Base-by-base conservation (phyloP, 805 yeast genomes). In the Ogataea ganodermae region DNA sequence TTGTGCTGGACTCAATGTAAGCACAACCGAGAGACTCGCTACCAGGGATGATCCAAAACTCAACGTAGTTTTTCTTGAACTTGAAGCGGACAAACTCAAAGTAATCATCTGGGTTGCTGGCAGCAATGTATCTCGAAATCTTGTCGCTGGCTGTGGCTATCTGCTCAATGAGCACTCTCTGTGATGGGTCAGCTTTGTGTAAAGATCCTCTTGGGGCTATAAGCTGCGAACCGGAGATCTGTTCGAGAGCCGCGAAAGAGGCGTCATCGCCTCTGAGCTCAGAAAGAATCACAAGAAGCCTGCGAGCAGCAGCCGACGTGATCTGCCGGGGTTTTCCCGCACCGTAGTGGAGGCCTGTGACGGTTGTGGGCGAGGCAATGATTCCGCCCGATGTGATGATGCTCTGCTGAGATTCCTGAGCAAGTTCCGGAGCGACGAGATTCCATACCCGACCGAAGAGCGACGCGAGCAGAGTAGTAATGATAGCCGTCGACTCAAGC, bases 91-190 rank as follows among this genome's bases (percentile, higher is more conserved):
- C 45, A 57, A 69, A 75, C 8, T 66, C 61, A 22, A 66, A 70
- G 48, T 67, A 75, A 41, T 75, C 79, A 0, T 49, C 44, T 24
- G 78, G 73, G 56, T 80, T 79, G 3, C 83, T 66, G 13, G 82
- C 78, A 1, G 83, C 77, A 7, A 79, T 38, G 57, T 68, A 80
- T 31, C 73, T 62, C 16, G 76, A 53, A 6, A 81, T 62, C 23
- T 70, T 61, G 14, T 72, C 75, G 39, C 75, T 63, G 31, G 63
- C 62, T 2, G 50, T 27, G 52, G 76, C 79, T 12, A 77, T 67
- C 22, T 54, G 57, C 5, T 59, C 62, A 16, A 71, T 53, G 2
- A 68, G 42, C 4, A 56, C 33, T 38, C 56, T 32, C 45, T 18
- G 23, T 6, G 45, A 28, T 4, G 42, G 37, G 30, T 58, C 18